A percentile compares a stretch with the other conserved stretches of the same genome.
phyloP scores from a whole-genome alignment of 208 protist species.

The Leishmania gerbilli region DNA sequence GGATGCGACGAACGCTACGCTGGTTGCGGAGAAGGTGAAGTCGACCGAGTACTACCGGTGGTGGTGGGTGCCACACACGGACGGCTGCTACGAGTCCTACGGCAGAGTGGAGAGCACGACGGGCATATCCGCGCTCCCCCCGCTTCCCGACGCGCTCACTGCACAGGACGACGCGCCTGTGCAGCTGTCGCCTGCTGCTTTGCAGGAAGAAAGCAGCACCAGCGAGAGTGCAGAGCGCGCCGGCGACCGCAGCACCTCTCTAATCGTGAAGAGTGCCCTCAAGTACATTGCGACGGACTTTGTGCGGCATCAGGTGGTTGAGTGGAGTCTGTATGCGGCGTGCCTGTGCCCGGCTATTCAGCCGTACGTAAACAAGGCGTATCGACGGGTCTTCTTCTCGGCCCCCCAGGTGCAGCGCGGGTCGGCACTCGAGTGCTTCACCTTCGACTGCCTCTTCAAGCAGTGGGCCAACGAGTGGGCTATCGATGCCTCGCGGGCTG shows the following conservation, averaged over 20 bases:
- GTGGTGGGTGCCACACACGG: conserved; percentile 83
- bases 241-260: neutral
- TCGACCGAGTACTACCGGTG: conserved; percentile 68
- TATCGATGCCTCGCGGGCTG: conserved; percentile 44
- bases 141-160: too few species aligned
- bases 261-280: conserved; percentile 6
- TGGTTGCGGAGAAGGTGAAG: conserved; percentile 35
- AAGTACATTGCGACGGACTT: conserved; percentile 38
- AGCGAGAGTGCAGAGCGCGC: neutral
- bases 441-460: conserved; percentile 80
- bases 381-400: conserved; percentile 46
- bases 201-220: neutral
- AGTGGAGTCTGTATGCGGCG: conserved; percentile 50
- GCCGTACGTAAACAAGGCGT: conserved; percentile 64
- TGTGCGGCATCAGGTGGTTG: conserved; percentile 57
- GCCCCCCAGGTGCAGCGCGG: conserved; percentile 47
- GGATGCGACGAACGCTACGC: conserved; percentile 34
- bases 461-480: conserved; percentile 87
- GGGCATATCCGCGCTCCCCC: neutral
- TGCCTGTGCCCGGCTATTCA: conserved; percentile 50
- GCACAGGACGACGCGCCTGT: neutral
- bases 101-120: conserved; percentile 28
- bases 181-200: neutral
- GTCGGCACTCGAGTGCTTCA: conserved; percentile 65
- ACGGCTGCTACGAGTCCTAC: conserved; percentile 73